Percentiles rank a stretch among this genome's conserved stretches.
phyloP scores from a whole-genome alignment of 1,284 basidiomycete genomes.

The Microbotryum silenes-acaulis region DNA sequence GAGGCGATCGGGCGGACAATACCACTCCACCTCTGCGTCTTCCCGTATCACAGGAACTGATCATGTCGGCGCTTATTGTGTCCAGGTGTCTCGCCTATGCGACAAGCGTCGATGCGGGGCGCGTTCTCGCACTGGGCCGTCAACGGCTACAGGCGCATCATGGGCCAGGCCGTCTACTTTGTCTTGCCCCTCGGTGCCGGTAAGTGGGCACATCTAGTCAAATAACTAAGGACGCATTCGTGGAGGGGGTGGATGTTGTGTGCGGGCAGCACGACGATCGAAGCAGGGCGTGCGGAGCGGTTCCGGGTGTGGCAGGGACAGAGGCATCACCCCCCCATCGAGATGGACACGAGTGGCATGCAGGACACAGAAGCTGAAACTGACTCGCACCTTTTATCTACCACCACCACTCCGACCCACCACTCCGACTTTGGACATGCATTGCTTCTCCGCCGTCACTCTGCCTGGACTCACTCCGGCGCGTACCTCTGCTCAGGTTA shows the following conservation, averaged over 20 bases:
- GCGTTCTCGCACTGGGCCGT: slow-evolving; percentile 69
- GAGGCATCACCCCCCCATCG: too few relatives aligned
- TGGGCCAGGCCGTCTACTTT: slow-evolving; percentile 70
- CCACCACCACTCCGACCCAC: too few relatives aligned
- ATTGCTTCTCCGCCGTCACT: too few relatives aligned
- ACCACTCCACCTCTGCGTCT: neutral
- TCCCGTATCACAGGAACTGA: neutral
- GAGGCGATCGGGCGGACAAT: neutral
- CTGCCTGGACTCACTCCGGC: neutral
- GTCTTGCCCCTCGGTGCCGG: slow-evolving; percentile 67
- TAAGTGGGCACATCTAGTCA: slow-evolving; percentile 44
- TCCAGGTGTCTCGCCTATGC: slow-evolving; percentile 71
- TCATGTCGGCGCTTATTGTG: neutral
- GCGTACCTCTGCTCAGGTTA: slow-evolving; percentile 52
- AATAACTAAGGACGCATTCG: too few relatives aligned
- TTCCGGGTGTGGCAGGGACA: too few relatives aligned
- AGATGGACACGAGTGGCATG: too few relatives aligned
- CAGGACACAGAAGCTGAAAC: too few relatives aligned
- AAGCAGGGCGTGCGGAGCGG: too few relatives aligned
- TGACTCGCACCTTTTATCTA: too few relatives aligned
- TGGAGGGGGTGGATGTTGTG: too few relatives aligned
- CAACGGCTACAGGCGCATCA: slow-evolving; percentile 74
- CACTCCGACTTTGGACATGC: too few relatives aligned
- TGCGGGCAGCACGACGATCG: too few relatives aligned
- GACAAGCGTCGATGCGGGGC: slow-evolving; percentile 63